Evolutionary conservation across 2,329 filamentous ascomycete species (phyloP), one percentile per base, ranked within the genome.

Genomic region (Neonectria coccinea): DNA sequence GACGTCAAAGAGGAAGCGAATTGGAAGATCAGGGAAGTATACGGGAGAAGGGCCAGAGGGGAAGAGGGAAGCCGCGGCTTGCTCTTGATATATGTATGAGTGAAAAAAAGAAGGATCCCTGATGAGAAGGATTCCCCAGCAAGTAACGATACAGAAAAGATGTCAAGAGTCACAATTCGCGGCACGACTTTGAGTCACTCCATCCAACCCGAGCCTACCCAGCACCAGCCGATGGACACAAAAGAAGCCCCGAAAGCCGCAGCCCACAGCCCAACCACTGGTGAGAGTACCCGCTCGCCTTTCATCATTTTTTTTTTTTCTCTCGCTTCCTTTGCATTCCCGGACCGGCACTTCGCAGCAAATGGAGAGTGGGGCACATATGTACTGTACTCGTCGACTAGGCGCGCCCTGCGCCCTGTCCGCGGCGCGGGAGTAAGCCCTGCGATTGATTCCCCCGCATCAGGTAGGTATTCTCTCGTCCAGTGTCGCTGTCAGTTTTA

Each of bases 221-320:
- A 42, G 22, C 3, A 10, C 39, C 39, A n/a, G 39, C 39, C 39
- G 39, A 41, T 18, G 39, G 25, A 44, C 45, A 14, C 47, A 42
- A 6, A 39, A 51, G 44, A 31, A 54, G 41, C 18, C 42, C 18
- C 45, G 53, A 61, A 60, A 41, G 36, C 51, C 25, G 36, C 51
- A 51, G 33, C 33, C 33, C 36, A 6, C 36, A 39, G 14, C 36
- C 36, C 36, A 16, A 20, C 36, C 36, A 39, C 36, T 16, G 5
- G n/a, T 33, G 31, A 12, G 8, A 29, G 29, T 29, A n/a, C 36
- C 44, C 36, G 51, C 45, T 52, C 56, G 33, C 60, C 60, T 62
- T 51, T 59, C 56, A 22, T 42, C 2, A 1, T 18, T 12, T 22
- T 22, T 36, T 54, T 44, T 16, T 31, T 16, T 39, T 27, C 16